phyloP scores from a whole-genome alignment of 331 rosid species.

The Quercus phellos region DNA sequence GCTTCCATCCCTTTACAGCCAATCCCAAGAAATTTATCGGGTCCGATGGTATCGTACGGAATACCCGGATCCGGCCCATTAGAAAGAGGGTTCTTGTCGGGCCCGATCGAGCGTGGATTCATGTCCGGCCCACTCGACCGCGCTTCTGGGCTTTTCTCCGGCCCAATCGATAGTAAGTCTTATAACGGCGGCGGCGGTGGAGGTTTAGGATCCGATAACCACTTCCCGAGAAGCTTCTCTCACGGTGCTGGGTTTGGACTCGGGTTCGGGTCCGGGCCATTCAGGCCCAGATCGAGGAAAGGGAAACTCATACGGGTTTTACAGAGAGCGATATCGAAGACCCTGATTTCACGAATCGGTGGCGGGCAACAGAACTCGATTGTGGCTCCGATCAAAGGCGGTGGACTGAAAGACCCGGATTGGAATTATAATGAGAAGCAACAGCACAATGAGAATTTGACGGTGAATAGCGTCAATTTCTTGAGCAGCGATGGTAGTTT shows the following conservation, averaged over 20 bases:
- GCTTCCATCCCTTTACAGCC: slow-evolving; percentile 91
- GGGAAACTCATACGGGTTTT: slow-evolving; percentile 50
- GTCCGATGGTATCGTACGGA: slow-evolving; percentile 55
- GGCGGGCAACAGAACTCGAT: slow-evolving; percentile 63
- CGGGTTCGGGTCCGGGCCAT: slow-evolving; percentile 26
- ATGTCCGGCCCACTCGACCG: slow-evolving; percentile 95
- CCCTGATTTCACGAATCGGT: slow-evolving; percentile 34
- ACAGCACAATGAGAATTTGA: slow-evolving; percentile 69
- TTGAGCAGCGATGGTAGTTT: slow-evolving; percentile 82
- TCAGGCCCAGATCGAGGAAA: slow-evolving; percentile 50
- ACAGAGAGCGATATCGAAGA: slow-evolving; percentile 59
- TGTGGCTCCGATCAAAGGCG: slow-evolving; percentile 65
- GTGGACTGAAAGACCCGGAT: slow-evolving; percentile 58
- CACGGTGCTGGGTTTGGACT: slow-evolving; percentile 54
- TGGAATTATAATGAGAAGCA: slow-evolving; percentile 61
- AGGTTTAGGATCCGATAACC: slow-evolving; percentile 31
- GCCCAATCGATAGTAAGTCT: slow-evolving; percentile 66
- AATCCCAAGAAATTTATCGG: slow-evolving; percentile 60
- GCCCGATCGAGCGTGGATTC: slow-evolving; percentile 92
- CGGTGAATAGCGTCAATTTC: slow-evolving; percentile 71
- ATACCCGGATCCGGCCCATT: slow-evolving; percentile 68
- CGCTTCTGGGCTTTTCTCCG: slow-evolving; percentile 52
- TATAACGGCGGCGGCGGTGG: too few species aligned
- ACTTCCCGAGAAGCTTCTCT: slow-evolving; percentile 77
- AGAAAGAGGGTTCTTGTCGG: slow-evolving; percentile 80